Percentiles rank a stretch among this genome's conserved stretches.
Evolutionary conservation across 805 yeast species (phyloP).

Genomic region (Sporopachydermia lactativora): DNA sequence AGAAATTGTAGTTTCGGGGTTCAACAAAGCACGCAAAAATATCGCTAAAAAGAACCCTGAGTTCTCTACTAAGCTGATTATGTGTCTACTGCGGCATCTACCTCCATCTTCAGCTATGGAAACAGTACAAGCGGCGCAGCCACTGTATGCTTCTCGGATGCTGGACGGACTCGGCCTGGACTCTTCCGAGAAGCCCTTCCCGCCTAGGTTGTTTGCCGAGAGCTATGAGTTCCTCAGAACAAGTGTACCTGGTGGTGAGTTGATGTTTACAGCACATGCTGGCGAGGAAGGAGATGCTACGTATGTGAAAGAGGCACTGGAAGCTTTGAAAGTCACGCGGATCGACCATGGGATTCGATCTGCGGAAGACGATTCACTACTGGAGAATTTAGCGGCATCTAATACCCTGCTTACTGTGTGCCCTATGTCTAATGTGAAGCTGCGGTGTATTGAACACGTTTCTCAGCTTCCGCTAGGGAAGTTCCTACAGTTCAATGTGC

Average conservation of each 20-base stretch:
- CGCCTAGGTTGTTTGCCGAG: constrained; percentile 54
- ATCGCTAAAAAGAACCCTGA: constrained; percentile 46
- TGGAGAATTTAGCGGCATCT: constrained; percentile 41
- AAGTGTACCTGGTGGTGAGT: constrained; percentile 40
- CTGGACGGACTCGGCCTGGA: constrained; percentile 74
- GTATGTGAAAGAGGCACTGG: constrained; percentile 45
- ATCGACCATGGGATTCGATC: constrained; percentile 76
- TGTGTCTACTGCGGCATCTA: constrained; percentile 72
- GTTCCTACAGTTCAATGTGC: constrained; percentile 47
- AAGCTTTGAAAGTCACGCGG: constrained; percentile 45
- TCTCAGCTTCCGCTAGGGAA: constrained; percentile 49
- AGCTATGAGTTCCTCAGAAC: constrained; percentile 43
- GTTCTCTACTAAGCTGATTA: constrained; percentile 55
- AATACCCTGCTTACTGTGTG: constrained; percentile 55
- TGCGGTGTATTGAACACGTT: constrained; percentile 59
- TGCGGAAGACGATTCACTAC: constrained; percentile 34
- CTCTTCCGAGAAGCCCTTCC: constrained; percentile 66
- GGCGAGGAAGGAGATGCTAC: constrained; percentile 81
- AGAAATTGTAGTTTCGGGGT: constrained; percentile 49
- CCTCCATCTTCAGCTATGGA: constrained; percentile 44
- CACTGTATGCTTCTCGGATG: constrained; percentile 38
- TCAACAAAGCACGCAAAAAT: constrained; percentile 51
- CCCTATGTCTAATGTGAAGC: constrained; percentile 63
- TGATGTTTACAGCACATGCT: constrained; percentile 71
- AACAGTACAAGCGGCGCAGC: constrained; percentile 38